phyloP scores from a whole-genome alignment of 257 asterid genomes.

The Anisodus acutangulus region DNA sequence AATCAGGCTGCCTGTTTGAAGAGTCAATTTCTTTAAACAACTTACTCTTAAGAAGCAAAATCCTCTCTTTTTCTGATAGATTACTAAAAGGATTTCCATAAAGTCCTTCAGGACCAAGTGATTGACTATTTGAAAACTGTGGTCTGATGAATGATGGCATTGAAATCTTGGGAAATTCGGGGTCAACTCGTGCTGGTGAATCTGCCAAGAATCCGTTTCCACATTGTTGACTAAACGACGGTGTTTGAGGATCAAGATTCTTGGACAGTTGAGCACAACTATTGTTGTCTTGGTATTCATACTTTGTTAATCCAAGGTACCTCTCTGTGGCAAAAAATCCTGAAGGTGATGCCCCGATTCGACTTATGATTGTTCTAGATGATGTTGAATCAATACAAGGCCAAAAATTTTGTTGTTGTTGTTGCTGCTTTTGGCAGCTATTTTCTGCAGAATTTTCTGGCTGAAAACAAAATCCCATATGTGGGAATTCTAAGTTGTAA shows the following conservation, averaged over 20 bases:
- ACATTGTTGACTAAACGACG: slow-evolving; percentile 35
- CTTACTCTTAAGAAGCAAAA: slow-evolving; percentile 60
- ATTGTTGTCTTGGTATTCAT: slow-evolving; percentile 39
- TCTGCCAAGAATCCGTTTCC: slow-evolving; percentile 41
- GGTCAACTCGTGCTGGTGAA: slow-evolving; percentile 37
- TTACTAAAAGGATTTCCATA: slow-evolving; percentile 51
- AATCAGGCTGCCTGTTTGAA: slow-evolving; percentile 32
- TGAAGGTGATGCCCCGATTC: slow-evolving; percentile 57
- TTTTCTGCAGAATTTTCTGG: slow-evolving; percentile 33
- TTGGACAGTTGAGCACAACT: slow-evolving; percentile 37
- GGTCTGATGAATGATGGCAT: slow-evolving; percentile 31
- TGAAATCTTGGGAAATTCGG: slow-evolving; percentile 32
- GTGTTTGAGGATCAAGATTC: slow-evolving; percentile 36
- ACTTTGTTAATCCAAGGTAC: slow-evolving; percentile 56
- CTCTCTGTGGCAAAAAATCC: slow-evolving; percentile 60
- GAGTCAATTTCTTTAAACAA: slow-evolving; percentile 52
- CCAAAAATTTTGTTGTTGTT: slow-evolving; percentile 39
- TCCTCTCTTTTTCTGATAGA: slow-evolving; percentile 57
- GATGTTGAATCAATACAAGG: slow-evolving; percentile 41
- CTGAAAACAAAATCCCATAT: slow-evolving; percentile 40
- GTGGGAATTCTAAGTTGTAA: slow-evolving; percentile 38
- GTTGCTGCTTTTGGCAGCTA: slow-evolving; percentile 31
- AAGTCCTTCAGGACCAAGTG: slow-evolving; percentile 32
- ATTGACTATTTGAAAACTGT: slow-evolving; percentile 29
- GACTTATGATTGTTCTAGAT: slow-evolving; percentile 51